A percentile compares a stretch with the other conserved stretches of the same genome.
Evolutionary conservation across 306 rosid genomes (phyloP).

Genomic region (Trifolium subterraneum): DNA sequence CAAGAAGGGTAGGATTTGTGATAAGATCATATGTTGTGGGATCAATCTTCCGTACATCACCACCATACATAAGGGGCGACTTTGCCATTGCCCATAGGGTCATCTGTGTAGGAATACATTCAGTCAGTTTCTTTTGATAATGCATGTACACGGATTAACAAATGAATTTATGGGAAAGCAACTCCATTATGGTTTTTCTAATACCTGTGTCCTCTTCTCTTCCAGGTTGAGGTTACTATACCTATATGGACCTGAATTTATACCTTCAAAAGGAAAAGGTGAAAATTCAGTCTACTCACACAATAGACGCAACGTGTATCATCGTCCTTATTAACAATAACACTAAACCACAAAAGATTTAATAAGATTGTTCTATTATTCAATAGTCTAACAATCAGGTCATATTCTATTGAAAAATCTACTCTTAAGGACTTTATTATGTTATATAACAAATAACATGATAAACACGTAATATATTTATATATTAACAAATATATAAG

Average conservation of each 20-base stretch:
- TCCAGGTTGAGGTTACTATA: slow-evolving; percentile 57
- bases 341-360: background rate
- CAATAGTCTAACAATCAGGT: background rate
- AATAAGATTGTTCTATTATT: background rate
- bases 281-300: slow-evolving; percentile 7
- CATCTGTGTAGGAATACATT: slow-evolving; percentile 55
- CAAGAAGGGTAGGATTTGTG: slow-evolving; percentile 78
- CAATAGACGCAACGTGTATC: background rate
- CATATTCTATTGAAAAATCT: background rate
- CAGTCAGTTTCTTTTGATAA: slow-evolving; percentile 30
- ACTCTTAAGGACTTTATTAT: background rate
- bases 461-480: background rate
- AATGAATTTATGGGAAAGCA: slow-evolving; percentile 34
- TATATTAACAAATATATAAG: background rate
- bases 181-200: slow-evolving; percentile 24
- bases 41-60: slow-evolving; percentile 86
- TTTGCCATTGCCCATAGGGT: slow-evolving; percentile 87
- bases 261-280: slow-evolving; percentile 52
- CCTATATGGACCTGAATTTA: slow-evolving; percentile 88
- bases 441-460: background rate
- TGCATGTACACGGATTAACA: slow-evolving; percentile 20
- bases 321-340: background rate
- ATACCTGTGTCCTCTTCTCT: slow-evolving; percentile 92
- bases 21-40: slow-evolving; percentile 55
- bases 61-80: slow-evolving; percentile 98